phyloP scores from a whole-genome alignment of 495 filamentous ascomycete genomes.

The Penicillium lividum region DNA sequence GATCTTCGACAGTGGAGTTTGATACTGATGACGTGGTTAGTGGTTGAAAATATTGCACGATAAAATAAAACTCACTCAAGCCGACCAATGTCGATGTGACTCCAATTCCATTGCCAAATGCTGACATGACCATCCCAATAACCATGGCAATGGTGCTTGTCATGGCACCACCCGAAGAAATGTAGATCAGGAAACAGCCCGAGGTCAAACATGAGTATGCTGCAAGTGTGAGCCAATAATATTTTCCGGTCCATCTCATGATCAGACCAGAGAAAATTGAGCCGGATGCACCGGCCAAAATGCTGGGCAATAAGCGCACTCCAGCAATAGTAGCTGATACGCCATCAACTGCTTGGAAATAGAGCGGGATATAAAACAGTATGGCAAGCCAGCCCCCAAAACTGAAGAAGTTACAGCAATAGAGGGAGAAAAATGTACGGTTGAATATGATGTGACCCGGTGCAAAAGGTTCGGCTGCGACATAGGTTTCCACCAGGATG shows the following conservation, averaged over 20 bases:
- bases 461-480: constrained; percentile 78
- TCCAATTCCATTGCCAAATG: constrained; percentile 65
- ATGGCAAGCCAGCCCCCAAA: constrained; percentile 64
- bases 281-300: constrained; percentile 63
- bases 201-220: constrained; percentile 54
- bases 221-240: constrained; percentile 70
- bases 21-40: constrained; percentile 53
- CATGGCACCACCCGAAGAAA: constrained; percentile 57
- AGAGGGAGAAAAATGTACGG: constrained; percentile 65
- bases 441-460: constrained; percentile 79
- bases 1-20: constrained; percentile 66
- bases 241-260: constrained; percentile 77
- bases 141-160: constrained; percentile 51
- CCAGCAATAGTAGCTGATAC: constrained; percentile 67
- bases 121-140: constrained; percentile 54
- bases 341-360: constrained; percentile 73
- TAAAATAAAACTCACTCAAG: constrained; percentile 45
- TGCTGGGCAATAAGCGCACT: constrained; percentile 65
- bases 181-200: constrained; percentile 55
- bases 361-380: constrained; percentile 78
- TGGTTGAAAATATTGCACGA: neutral
- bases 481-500: constrained; percentile 65
- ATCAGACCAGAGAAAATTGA: constrained; percentile 68
- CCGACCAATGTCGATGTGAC: constrained; percentile 71
- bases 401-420: constrained; percentile 75